Evolutionary conservation across 768 basidiomycete genomes (phyloP).

Genomic region (Neoboletus magnificus): DNA sequence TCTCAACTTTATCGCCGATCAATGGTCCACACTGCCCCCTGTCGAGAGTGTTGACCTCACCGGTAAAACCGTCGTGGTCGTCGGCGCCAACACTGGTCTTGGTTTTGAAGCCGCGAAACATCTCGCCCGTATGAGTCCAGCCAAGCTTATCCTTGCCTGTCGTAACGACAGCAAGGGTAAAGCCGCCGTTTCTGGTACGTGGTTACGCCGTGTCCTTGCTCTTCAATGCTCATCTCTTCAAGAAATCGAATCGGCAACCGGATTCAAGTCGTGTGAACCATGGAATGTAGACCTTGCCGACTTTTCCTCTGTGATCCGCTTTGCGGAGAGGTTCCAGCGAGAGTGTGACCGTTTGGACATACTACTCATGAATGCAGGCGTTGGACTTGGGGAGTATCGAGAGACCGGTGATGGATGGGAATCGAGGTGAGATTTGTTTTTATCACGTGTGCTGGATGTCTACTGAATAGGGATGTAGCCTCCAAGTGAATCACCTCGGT

Average conservation of each 20-base stretch:
- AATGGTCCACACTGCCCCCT: constrained; percentile 17
- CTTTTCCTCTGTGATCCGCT: constrained; percentile 13
- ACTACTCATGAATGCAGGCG: constrained; percentile 44
- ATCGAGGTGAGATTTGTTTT: constrained; percentile 18
- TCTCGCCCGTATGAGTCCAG: constrained; percentile 30
- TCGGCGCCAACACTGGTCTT: constrained; percentile 33
- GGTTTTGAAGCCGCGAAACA: constrained; percentile 33
- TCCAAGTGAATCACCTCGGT: constrained; percentile 37
- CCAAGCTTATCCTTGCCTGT: constrained; percentile 28
- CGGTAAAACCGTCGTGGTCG: constrained; percentile 31
- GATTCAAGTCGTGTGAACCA: constrained; percentile 24
- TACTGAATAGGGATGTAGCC: constrained; percentile 6
- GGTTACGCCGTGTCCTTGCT: accelerated
- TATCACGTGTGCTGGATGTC: not conserved
- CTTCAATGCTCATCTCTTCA: not conserved
- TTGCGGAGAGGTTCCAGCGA: constrained; percentile 4
- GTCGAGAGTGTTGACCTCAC: constrained; percentile 22
- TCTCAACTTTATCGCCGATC: constrained; percentile 6
- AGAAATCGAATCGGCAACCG: constrained; percentile 27
- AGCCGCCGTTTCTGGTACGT: constrained; percentile 21
- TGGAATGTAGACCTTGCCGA: constrained; percentile 13
- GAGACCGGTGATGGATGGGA: constrained; percentile 47
- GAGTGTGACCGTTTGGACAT: constrained; percentile 23
- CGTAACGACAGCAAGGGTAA: constrained; percentile 26
- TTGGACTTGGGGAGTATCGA: constrained; percentile 12